Percentiles rank a stretch among this genome's conserved stretches.
These are phyloP conservation scores for Coemansia sp. DNA, from an alignment of 192 early-diverging fungal species.

Conservation along the genomic window DNA sequence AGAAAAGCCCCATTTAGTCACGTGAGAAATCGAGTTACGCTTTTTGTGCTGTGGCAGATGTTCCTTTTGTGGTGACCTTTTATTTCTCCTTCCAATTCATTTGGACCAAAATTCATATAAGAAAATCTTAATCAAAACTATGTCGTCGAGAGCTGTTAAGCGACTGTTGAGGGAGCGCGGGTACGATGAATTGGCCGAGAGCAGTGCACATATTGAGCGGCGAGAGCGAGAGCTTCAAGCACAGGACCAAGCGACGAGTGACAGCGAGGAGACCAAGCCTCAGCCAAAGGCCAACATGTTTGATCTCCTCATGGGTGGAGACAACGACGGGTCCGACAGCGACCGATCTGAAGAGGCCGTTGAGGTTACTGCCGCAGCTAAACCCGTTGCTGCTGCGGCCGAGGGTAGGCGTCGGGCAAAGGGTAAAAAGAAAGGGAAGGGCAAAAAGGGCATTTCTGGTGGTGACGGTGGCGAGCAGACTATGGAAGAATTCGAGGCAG, in stretches of 20 bases:
- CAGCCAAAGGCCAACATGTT: slow-evolving; percentile 30
- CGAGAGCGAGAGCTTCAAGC: background rate
- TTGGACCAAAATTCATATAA: background rate
- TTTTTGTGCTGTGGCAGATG: too few species aligned
- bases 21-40: too few species aligned
- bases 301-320: slow-evolving; percentile 45
- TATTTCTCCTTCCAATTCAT: background rate
- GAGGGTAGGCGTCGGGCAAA: slow-evolving; percentile 1
- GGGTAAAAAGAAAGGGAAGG: slow-evolving; percentile 19
- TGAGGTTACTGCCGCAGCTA: background rate
- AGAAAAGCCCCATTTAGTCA: too few species aligned
- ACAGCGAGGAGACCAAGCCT: background rate
- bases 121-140: slow-evolving; percentile 7
- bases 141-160: slow-evolving; percentile 52
- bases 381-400: background rate
- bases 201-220: slow-evolving; percentile 23
- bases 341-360: background rate
- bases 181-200: slow-evolving; percentile 47
- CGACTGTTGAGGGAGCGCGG: slow-evolving; percentile 42
- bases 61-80: too few species aligned
- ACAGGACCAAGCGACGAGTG: slow-evolving; percentile 3
- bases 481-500: slow-evolving; percentile 43
- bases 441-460: slow-evolving; percentile 5
- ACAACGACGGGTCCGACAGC: slow-evolving; percentile 6
- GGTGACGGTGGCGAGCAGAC: slow-evolving; percentile 17